Conservation (phyloP, 2,329 filamentous ascomycete species). For the Sphaerulina vaccinii region DNA sequence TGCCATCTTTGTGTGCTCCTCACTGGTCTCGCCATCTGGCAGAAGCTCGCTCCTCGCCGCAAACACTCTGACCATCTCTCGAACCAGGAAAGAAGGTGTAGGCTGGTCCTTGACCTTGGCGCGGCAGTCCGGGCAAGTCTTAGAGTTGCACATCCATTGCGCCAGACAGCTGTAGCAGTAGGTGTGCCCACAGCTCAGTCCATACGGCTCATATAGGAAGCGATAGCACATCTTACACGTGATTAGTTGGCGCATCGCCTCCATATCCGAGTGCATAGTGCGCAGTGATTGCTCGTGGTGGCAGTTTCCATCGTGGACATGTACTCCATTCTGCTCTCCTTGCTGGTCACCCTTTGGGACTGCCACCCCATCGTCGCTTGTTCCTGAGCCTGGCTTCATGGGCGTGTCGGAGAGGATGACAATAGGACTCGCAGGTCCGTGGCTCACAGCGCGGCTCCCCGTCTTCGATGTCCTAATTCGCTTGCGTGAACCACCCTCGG, state of each 20-base stretch:
- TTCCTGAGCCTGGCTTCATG: constrained; percentile 8
- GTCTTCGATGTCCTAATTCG: constrained; percentile 27
- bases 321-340: not conserved
- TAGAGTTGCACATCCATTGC: constrained; percentile 56
- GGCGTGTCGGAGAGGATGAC: constrained; percentile 12
- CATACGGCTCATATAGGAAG: constrained; percentile 68
- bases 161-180: constrained; percentile 62
- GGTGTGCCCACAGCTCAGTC: constrained; percentile 66
- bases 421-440: constrained; percentile 14
- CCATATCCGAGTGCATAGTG: constrained; percentile 51
- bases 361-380: constrained; percentile 4
- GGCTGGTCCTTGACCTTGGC: constrained; percentile 58
- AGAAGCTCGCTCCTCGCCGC: constrained; percentile 60
- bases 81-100: constrained; percentile 64
- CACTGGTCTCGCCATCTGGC: constrained; percentile 61
- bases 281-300: constrained; percentile 29
- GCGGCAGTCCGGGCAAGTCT: constrained; percentile 69
- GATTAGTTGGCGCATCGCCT: constrained; percentile 59
- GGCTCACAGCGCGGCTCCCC: constrained; percentile 17
- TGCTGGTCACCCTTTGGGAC: constrained; percentile 1
- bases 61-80: constrained; percentile 64
- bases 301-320: constrained; percentile 13
- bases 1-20: constrained; percentile 59
- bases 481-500: constrained; percentile 28
- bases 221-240: constrained; percentile 69